These are phyloP conservation scores for Fusarium musae DNA, from an alignment of 2,329 filamentous ascomycete genomes.

Conservation along the genomic window DNA sequence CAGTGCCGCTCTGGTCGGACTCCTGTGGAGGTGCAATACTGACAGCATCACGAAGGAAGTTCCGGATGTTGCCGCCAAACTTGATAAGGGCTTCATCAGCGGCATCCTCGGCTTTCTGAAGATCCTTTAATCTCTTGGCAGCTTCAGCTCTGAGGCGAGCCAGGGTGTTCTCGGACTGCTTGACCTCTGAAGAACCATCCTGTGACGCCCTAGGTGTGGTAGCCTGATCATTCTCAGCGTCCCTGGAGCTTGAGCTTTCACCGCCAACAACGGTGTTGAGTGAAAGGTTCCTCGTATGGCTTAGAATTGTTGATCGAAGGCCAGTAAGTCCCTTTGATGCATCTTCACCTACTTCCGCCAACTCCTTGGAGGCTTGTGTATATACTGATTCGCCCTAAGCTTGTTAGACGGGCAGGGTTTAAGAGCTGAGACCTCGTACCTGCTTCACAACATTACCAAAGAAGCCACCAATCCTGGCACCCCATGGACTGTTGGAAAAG, in stretches of 20 bases:
- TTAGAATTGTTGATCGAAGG: constrained; percentile 74
- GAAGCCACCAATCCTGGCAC: constrained; percentile 85
- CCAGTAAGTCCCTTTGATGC: constrained; percentile 83
- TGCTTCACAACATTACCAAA: constrained; percentile 94
- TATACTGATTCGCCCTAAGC: constrained; percentile 81
- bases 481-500: constrained; percentile 92
- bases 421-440: constrained; percentile 58
- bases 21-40: constrained; percentile 80
- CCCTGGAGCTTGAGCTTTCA: constrained; percentile 46
- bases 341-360: constrained; percentile 80
- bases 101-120: constrained; percentile 92
- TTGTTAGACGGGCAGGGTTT: constrained; percentile 23
- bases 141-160: constrained; percentile 81
- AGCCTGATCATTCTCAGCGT: constrained; percentile 53
- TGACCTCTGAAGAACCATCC: constrained; percentile 56
- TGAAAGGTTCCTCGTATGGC: constrained; percentile 78
- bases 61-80: constrained; percentile 88
- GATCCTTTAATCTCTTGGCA: constrained; percentile 84
- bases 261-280: constrained; percentile 59
- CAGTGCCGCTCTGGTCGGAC: constrained; percentile 64
- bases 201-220: constrained; percentile 61
- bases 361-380: constrained; percentile 87
- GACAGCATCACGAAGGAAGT: constrained; percentile 91
- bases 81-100: constrained; percentile 94
- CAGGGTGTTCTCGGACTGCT: constrained; percentile 72